Base-by-base conservation (phyloP, 2,329 filamentous ascomycete genomes). In the Pleoardoris graminearum region DNA sequence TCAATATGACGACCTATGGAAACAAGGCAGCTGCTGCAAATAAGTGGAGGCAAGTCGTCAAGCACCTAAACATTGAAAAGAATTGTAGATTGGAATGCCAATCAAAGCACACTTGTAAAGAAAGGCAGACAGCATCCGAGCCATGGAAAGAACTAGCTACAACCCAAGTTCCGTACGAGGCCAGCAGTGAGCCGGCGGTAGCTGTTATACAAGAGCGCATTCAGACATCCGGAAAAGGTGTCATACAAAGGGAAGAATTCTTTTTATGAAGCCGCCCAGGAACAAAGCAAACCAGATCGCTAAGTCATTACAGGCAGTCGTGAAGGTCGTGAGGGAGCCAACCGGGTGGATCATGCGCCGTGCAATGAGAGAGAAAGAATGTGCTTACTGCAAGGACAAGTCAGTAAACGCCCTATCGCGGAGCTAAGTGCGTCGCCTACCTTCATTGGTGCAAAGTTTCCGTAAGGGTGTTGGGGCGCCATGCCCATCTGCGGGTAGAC, bases 401-500 rank as follows among this genome's bases (percentile, higher is more conserved):
- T 62, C 45, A 66, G 57, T 54, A 22, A 25, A 22, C 29, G 29
- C 5, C 4, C 7, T 17, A 48, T 16, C n/a, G 25, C 38, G 37
- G 25, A 36, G 29, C 21, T 16, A 35, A 45, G 43, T 12, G 39
- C 29, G 25, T 48, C 33, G 47, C 65, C 59, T 73, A 85, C 84
- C 82, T 87, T 86, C 82, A 86, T 84, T 54, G 84, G 84, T 68
- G 83, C 82, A 76, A 84, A 87, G 69, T 83, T 84, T 68, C 80
- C 81, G 69, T 85, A 86, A 53, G 82, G 82, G 72, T 86, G 67
- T 62, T 80, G 76, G 21, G 84, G 84, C 58, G 83, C 82, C 80
- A 87, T 86, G 61, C 84, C 85, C 84, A 87, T 87, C 58, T 82
- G 81, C 50, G 85, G 85, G 74, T 86, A 89, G 69, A 89, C 86